Conservation (phyloP, 768 basidiomycete species). For the Hygrophorus russula region DNA sequence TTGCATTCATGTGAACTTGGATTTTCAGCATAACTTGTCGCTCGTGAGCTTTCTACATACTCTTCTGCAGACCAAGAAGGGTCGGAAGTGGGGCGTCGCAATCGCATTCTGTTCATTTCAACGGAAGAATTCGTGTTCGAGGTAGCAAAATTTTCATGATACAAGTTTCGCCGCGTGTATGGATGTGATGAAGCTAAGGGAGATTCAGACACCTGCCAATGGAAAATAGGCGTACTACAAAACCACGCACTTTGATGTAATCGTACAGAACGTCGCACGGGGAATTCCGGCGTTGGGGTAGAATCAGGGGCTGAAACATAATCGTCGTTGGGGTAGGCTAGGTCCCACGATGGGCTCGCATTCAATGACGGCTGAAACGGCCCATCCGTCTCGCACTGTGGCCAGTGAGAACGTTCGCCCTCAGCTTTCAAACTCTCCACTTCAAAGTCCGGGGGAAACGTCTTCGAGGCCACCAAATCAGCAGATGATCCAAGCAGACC, state of each 20-base stretch:
- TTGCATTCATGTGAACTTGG: too few relatives aligned
- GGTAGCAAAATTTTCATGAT: neutral
- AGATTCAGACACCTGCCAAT: neutral
- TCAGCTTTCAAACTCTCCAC: neutral
- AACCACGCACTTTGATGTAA: neutral
- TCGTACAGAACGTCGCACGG: neutral
- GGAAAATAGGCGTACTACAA: neutral
- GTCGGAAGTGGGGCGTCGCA: neutral
- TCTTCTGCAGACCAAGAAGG: too few relatives aligned
- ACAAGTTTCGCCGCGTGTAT: conserved; percentile 12
- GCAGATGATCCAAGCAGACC: neutral
- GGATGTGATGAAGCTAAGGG: conserved; percentile 14
- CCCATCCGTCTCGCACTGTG: neutral
- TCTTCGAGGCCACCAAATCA: neutral
- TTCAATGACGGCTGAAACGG: neutral
- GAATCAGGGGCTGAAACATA: neutral
- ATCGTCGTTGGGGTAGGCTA: neutral
- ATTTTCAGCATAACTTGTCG: too few relatives aligned
- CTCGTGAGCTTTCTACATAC: too few relatives aligned
- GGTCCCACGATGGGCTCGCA: neutral
- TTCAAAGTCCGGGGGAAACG: neutral
- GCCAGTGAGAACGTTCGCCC: neutral
- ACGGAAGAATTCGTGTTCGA: neutral
- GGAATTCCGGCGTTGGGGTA: neutral
- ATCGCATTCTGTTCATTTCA: neutral